Base-by-base conservation (phyloP, 1,284 basidiomycete genomes). In the Macrocystidia cucumis region DNA sequence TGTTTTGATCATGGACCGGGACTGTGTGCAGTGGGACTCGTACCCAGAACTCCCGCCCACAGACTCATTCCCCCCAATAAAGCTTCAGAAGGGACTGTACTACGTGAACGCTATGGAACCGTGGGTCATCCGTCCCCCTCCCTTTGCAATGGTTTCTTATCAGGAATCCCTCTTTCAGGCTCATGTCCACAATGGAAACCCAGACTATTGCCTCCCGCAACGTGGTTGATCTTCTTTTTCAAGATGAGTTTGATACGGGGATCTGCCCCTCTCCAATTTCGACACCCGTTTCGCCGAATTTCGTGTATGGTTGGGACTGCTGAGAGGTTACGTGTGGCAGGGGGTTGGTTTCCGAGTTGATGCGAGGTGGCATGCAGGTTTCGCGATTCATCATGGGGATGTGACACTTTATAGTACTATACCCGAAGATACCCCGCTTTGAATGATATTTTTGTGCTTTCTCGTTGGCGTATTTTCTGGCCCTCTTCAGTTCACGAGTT, bases 41-140 rank as follows among this genome's bases (percentile, higher is more conserved):
- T 87, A 86, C 56, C 83, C 82, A 2, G 63, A 72, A 21, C 68
- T 91, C 8, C 70, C 72, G 1, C 87, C 90, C 1, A 82, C 76
- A 1, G 55, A 60, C 1, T 50, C 53, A 6, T 93, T 87, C 61
- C 79, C 91, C 11, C 79, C 86, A 0, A 65, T 92, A 34, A 78
- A 78, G 53, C 71, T 91, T 2, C 78, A 78, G 37, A 63, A 71
- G 30, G 82, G 83, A 2, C 64, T 97, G 35, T 92, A 86, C 64
- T 95, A 95, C 51, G 78, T 92, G 29, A 93, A 92, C 44, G 75
- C 88, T 0, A 83, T 95, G 48, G 91, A 97, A 60, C 79, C 82
- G 67, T 82, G 60, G 55, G 76, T 74, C 7, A 46, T n/a, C n/a
- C n/a, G n/a, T n/a, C n/a, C n/a, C n/a, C n/a, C n/a, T n/a, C n/a